Percentiles rank a stretch among this genome's conserved stretches.
phyloP scores from a whole-genome alignment of 768 basidiomycete genomes.

The Gelatoporia subvermispora region DNA sequence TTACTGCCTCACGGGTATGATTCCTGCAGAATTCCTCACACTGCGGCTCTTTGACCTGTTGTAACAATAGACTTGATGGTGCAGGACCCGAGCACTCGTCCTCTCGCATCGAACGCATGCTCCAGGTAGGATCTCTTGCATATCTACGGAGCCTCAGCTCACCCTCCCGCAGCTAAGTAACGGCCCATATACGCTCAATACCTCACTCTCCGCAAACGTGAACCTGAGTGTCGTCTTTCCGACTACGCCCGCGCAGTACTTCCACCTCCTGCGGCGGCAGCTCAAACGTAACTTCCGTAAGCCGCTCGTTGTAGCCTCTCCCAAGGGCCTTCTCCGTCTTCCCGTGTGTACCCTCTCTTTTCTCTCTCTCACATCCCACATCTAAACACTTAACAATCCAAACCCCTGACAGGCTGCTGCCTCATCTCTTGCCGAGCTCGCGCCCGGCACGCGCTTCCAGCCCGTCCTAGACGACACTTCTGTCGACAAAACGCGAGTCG shows the following conservation, averaged over 20 bases:
- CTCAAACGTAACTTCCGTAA: constrained; percentile 82
- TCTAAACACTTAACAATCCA: not conserved
- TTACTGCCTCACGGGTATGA: constrained; percentile 74
- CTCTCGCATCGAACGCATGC: constrained; percentile 80
- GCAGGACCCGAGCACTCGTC: constrained; percentile 94
- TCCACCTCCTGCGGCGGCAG: constrained; percentile 88
- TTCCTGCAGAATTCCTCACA: not conserved
- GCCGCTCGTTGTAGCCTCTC: constrained; percentile 78
- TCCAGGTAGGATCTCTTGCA: constrained; percentile 55
- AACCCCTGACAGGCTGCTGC: constrained; percentile 56
- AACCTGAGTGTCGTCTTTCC: constrained; percentile 87
- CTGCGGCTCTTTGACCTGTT: not conserved
- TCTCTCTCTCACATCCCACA: not conserved
- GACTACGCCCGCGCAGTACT: constrained; percentile 88
- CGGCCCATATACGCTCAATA: constrained; percentile 43
- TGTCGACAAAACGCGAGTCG: constrained; percentile 33
- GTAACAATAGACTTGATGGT: constrained; percentile 53
- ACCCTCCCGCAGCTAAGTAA: constrained; percentile 60
- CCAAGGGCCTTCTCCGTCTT: constrained; percentile 77
- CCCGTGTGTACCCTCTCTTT: constrained; percentile 44
- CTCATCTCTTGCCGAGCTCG: constrained; percentile 60
- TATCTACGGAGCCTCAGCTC: no score
- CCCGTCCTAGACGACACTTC: constrained; percentile 58
- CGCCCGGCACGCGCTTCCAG: constrained; percentile 54
- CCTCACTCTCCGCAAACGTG: constrained; percentile 39